A percentile compares a stretch with the other conserved stretches of the same genome.
These are phyloP conservation scores for Penicillium sp. DNA, from an alignment of 2,329 filamentous ascomycete genomes.

Conservation along the genomic window DNA sequence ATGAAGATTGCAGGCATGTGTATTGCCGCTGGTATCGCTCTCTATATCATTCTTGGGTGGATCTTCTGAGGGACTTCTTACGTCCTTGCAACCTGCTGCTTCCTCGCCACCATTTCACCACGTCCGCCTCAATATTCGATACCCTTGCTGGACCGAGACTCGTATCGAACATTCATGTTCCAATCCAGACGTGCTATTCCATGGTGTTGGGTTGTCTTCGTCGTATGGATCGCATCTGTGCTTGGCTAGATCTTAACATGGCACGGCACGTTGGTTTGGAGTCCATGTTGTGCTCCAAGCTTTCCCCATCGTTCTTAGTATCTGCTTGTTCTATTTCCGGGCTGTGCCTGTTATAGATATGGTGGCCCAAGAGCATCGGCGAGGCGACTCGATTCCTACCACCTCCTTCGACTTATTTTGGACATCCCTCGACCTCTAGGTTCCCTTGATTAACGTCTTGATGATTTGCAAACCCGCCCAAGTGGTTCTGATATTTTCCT, in stretches of 20 bases:
- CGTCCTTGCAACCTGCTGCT: not conserved
- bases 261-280: not conserved
- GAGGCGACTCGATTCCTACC: not conserved
- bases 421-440: not conserved
- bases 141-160: conserved; percentile 21
- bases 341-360: not conserved
- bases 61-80: conserved; percentile 47
- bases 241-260: not conserved
- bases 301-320: not conserved
- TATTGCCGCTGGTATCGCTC: conserved; percentile 65
- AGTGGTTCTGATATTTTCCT: not conserved
- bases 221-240: not conserved
- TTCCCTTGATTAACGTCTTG: not conserved
- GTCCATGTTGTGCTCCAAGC: not conserved
- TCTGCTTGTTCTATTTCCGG: not conserved
- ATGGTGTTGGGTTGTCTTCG: not conserved
- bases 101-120: not conserved
- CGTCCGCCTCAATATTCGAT: not conserved
- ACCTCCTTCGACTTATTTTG: not conserved
- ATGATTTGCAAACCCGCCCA: not conserved
- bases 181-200: not conserved
- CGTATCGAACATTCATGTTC: not conserved
- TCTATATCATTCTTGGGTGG: conserved; percentile 70
- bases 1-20: conserved; percentile 85
- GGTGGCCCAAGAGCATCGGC: not conserved